These are phyloP conservation scores for Pythium inflatum DNA, from an alignment of 352 stramenopile genomes.

Conservation along the genomic window DNA sequence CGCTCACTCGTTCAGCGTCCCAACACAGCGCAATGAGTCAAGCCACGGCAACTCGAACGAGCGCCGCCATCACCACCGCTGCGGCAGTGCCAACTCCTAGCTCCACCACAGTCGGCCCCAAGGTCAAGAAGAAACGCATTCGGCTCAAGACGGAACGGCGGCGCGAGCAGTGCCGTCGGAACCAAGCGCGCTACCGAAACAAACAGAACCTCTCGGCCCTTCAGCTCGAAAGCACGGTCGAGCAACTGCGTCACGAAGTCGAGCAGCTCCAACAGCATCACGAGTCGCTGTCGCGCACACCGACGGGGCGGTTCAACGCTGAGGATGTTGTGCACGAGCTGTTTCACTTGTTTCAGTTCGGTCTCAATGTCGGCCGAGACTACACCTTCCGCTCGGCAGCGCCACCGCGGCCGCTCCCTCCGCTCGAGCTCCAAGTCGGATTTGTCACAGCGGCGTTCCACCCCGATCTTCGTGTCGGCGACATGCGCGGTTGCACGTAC, in stretches of 20 bases:
- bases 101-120: neutral
- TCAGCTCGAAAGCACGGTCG: slow-evolving; percentile 40
- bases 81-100: too few relatives aligned
- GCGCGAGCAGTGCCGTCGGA: slow-evolving; percentile 59
- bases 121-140: slow-evolving; percentile 39
- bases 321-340: slow-evolving; percentile 28
- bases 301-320: neutral
- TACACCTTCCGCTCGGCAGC: neutral
- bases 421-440: slow-evolving; percentile 15
- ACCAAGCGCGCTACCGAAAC: slow-evolving; percentile 62
- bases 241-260: slow-evolving; percentile 44
- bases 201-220: slow-evolving; percentile 47
- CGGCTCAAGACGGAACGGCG: slow-evolving; percentile 47
- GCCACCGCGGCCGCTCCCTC: neutral
- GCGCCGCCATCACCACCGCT: too few relatives aligned
- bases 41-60: too few relatives aligned
- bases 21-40: too few relatives aligned
- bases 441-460: slow-evolving; percentile 15
- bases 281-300: neutral
- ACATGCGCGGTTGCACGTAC: neutral
- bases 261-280: slow-evolving; percentile 32
- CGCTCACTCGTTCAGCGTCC: too few relatives aligned
- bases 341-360: slow-evolving; percentile 35
- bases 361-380: slow-evolving; percentile 7
- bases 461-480: slow-evolving; percentile 3